Base-by-base conservation (phyloP, 1,284 basidiomycete genomes). In the Volvariella surrecta region DNA sequence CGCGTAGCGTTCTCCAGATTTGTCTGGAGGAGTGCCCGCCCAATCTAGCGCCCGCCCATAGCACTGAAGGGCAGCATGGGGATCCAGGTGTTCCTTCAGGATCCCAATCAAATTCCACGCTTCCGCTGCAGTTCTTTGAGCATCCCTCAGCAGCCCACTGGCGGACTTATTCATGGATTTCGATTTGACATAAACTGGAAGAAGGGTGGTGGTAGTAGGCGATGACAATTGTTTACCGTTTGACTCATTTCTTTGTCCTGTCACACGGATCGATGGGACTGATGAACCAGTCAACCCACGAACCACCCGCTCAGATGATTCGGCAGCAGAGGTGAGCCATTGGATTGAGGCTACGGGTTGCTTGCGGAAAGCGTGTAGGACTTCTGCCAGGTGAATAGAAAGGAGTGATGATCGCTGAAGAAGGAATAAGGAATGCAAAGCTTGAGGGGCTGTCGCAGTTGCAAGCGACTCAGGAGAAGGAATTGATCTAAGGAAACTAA, bases 301-400 rank as follows among this genome's bases (percentile, higher is more conserved):
- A 3, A 79, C 76, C 39, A 89, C 75, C 21, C 70, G 69, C 54
- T 89, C 84, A 0, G 86, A 79, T 4, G 74, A 74, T 48, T 76
- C 68, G 2, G 80, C 78, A 1, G 87, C 81, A 13, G 67, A 64
- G 2, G 64, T 64, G 20, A 87, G 63, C 60, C 74, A 73, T 45
- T 76, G 71, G 21, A 86, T 62, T 0, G 82, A 78, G 22, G 65
- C 56, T 11, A 60, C 50, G 3, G 61, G 51, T 24, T 71, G 64
- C 13, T 61, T 61, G 30, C 65, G 64, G 34, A 72, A 68, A 4
- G 80, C 84, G 53, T 84, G 74, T 3, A 75, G 60, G 6, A 91
- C 84, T 55, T 89, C 84, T 0, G 85, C 85, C 11, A 78, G 73
- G 55, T 92, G 87, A 15, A 88, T 70, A 2, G 76, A 77, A 37